Evolutionary conservation across 352 stramenopile genomes (phyloP).

Genomic region (Phytophthora pluvialis): DNA sequence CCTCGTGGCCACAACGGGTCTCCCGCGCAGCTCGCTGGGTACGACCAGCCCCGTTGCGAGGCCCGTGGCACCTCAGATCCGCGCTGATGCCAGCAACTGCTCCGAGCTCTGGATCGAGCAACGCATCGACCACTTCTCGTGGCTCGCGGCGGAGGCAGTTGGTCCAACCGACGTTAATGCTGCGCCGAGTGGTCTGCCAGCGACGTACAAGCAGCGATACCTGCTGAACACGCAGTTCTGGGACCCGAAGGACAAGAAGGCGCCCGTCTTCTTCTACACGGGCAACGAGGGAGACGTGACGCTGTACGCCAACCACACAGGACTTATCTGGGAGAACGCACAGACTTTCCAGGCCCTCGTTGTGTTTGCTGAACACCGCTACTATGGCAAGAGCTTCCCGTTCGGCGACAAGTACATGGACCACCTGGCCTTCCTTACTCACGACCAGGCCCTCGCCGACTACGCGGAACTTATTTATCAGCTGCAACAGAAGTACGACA

Average conservation of each 20-base stretch:
- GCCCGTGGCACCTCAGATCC: conserved; percentile 20
- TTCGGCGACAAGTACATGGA: conserved; percentile 74
- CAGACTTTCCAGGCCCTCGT: conserved; percentile 88
- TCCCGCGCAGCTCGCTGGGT: conserved; percentile 48
- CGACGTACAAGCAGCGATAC: conserved; percentile 90
- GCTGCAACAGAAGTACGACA: conserved; percentile 79
- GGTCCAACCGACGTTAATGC: conserved; percentile 12
- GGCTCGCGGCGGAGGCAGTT: conserved; percentile 41
- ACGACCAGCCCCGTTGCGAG: conserved; percentile 17
- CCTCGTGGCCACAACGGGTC: conserved; percentile 48
- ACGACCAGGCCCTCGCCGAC: conserved; percentile 94
- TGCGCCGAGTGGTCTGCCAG: conserved; percentile 31
- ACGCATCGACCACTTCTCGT: conserved; percentile 91
- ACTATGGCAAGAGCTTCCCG: conserved; percentile 93
- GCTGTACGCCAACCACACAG: conserved; percentile 94
- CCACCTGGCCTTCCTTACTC: conserved; percentile 84
- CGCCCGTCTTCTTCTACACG: conserved; percentile 94
- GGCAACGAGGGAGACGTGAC: conserved; percentile 95
- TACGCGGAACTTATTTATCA: conserved; percentile 90
- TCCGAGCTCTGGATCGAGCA: conserved; percentile 89
- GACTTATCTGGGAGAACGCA: conserved; percentile 95
- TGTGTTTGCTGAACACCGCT: conserved; percentile 96
- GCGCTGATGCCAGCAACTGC: conserved; percentile 73
- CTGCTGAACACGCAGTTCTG: conserved; percentile 90
- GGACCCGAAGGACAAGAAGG: conserved; percentile 64